Evolutionary conservation across 2,329 filamentous ascomycete species (phyloP).

Genomic region (Trichophyton mentagrophytes): DNA sequence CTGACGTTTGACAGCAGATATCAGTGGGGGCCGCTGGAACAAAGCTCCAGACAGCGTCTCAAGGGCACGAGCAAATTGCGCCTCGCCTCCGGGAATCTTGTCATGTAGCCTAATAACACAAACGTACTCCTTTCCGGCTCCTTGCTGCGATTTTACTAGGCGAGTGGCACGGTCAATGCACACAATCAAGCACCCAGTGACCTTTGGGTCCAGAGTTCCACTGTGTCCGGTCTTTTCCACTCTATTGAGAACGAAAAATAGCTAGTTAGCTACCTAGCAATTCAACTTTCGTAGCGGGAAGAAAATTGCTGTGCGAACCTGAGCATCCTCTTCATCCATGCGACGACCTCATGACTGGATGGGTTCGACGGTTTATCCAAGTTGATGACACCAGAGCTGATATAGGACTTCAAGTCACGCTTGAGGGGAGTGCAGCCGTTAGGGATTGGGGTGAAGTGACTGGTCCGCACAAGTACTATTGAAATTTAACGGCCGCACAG

Average conservation of each 20-base stretch:
- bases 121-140: slow-evolving; percentile 98
- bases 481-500: slow-evolving; percentile 1
- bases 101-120: slow-evolving; percentile 91
- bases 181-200: slow-evolving; percentile 89
- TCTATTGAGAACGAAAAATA: slow-evolving; percentile 31
- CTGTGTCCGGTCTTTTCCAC: slow-evolving; percentile 97
- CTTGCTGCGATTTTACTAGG: slow-evolving; percentile 97
- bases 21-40: slow-evolving; percentile 92
- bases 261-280: not conserved
- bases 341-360: slow-evolving; percentile 95
- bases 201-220: slow-evolving; percentile 94
- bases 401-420: slow-evolving; percentile 92
- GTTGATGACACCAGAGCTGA: slow-evolving; percentile 96
- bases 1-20: slow-evolving; percentile 97
- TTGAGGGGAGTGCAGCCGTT: slow-evolving; percentile 82
- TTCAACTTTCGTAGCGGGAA: not conserved
- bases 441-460: slow-evolving; percentile 93
- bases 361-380: slow-evolving; percentile 96
- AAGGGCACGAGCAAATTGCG: slow-evolving; percentile 82
- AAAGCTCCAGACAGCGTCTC: slow-evolving; percentile 94
- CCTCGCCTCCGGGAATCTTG: slow-evolving; percentile 83
- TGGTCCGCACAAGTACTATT: slow-evolving; percentile 77
- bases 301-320: slow-evolving; percentile 42
- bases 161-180: slow-evolving; percentile 94
- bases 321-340: slow-evolving; percentile 97